Base-by-base conservation (phyloP, 2,329 filamentous ascomycete species). In the Fusarium phyllophilum region DNA sequence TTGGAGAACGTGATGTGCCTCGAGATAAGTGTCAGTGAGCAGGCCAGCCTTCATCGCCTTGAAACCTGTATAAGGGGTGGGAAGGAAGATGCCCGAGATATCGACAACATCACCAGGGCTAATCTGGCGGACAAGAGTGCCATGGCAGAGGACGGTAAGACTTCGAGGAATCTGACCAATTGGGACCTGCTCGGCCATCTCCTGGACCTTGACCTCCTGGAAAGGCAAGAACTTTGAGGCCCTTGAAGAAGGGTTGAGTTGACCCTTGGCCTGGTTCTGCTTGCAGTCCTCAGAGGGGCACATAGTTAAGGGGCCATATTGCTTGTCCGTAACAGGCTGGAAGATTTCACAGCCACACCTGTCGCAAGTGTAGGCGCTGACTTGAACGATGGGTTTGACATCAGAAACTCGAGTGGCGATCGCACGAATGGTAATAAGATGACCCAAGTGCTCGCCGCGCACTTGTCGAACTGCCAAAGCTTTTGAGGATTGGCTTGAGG, bases 11-110 rank as follows among this genome's bases (percentile, higher is more conserved):
- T 97, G 89, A 81, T 99, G 96, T 10, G 96, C 96, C 84, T 99
- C 96, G 18, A 99, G 86, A 81, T 97, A 99, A 3, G 96, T 99
- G 79, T 99, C 96, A 39, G 96, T 99, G 70, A 99, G 85, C n/a
- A 99, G 89, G 66, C 96, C 96, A 33, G 96, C 96, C 76, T 93
- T 93, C 85, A 99, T 98, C 8, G 96, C 97, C 84, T 97, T 93
- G 88, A 99, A 99, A 48, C 96, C 96, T n/a, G 96, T 99, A 82
- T 99, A 99, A 2, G 96, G 96, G 0, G 95, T 98, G 2, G 96
- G 97, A 36, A 99, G 86, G 86, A 99, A 99, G 79, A 99, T 96
- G 73, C 96, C 96, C 9, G 94, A 94, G 76, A 98, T 90, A 81
- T 99, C 96, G 26, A 98, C 92, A 8, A 98, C 91, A 82, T 99